Evolutionary conservation across 768 basidiomycete species (phyloP), one percentile per base, ranked within the genome.

Genomic region (Trametes maxima): DNA sequence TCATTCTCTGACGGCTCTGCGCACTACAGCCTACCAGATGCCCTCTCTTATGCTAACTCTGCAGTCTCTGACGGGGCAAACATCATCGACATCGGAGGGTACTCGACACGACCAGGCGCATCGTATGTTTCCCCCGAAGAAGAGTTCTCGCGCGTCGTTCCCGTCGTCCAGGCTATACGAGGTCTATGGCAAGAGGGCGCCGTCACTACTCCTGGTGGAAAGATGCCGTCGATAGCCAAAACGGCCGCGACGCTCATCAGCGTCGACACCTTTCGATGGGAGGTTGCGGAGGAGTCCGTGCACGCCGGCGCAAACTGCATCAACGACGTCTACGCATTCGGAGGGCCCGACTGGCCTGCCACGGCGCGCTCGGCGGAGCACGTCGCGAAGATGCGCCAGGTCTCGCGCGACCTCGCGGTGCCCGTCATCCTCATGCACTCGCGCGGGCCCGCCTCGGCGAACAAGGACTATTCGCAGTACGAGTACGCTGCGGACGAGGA

Each of bases 341-440:
- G 87, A 0, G 95, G 95, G 0, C 80, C 81, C 0, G 79, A 83
- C 13, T 73, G 71, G 28, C 78, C 74, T 0, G 75, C 68, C n/a
- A 71, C 70, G 11, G 60, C 47, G 42, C 59, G 69, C 1, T 73
- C 76, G 0, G 69, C 76, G 1, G 75, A 75, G 36, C 80, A 79
- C 57, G 80, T 86, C 65, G 63, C 65, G 11, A 74, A 79, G 54
- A 91, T 96, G 91, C 85, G 88, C 54, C 60, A 69, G n/a, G 72
- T 87, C 24, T 87, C 88, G 28, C 80, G 86, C 37, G 77, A 82
- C 33, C 76, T 86, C 45, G 82, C 82, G 5, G 89, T 90, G 0
- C 95, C 95, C 0, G 88, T 95, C 50, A 77, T 98, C 11, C 74
- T 98, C 59, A 98, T 98, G 96, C 96, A 99, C 73, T 94, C 93